Base-by-base conservation (phyloP, 2,329 filamentous ascomycete species). In the Salinomyces thailandicus region DNA sequence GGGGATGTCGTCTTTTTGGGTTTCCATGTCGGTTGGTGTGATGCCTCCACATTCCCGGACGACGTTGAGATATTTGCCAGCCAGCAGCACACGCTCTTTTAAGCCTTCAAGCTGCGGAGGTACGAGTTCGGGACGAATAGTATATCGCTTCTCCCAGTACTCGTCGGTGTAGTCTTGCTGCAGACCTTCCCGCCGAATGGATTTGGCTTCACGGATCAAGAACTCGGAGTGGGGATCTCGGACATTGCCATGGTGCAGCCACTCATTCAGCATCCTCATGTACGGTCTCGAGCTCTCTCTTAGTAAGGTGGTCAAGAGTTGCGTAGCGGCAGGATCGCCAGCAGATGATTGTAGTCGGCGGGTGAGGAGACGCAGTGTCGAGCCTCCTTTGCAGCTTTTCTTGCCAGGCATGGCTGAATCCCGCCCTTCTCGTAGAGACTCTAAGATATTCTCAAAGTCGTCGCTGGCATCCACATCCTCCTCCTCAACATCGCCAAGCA, bases 151-250 rank as follows among this genome's bases (percentile, higher is more conserved):
- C 59, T 98, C 91, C 91, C 91, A 98, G 60, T 98, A 98, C 54
- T 98, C 91, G 58, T 98, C 91, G 0, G 89, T 98, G 54, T 96
- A 98, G 59, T 98, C 91, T 55, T 94, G 81, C 54, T 96, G 86
- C 2, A 98, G 67, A 41, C 84, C 75, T 58, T 96, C 91, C 27
- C 91, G 76, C 40, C 81, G 81, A 50, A 98, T 95, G 53, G 87
- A 94, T 61, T 89, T 93, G 51, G 94, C 85, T 59, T 96, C 91
- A 55, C 93, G 93, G 54, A 98, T 79, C 36, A 98, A 65, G 49
- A 98, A 98, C 59, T 98, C 91, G 1, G 79, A 75, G 58, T 96
- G 89, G 0, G 87, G 85, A 57, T 98, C 91, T 53, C 82, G 85
- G 59, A 98, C 96, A 33, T 81, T 85, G 26, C 91, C 91, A 54